Base-by-base conservation (phyloP, 768 basidiomycete species). In the Suillus occidentalis region DNA sequence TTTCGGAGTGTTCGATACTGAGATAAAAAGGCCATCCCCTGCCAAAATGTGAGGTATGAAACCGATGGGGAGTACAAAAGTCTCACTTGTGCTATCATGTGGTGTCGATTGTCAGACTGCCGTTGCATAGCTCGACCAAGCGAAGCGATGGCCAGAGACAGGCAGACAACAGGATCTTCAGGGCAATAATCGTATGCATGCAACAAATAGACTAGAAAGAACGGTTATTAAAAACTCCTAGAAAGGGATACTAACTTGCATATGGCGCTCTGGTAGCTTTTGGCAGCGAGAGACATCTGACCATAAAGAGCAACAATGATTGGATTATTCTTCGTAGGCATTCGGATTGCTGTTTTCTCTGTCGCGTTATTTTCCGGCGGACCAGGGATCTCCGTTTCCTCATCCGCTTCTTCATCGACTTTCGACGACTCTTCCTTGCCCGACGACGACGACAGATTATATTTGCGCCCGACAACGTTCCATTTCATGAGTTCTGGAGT, bases 61-160 rank as follows among this genome's bases (percentile, higher is more conserved):
- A 7, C 5, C 4, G 25, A 50, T n/a, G 14, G 31, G 16, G 22
- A 14, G 13, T 5, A 5, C 14, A 65, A 8, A 61, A 22, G 8
- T 25, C 71, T 31, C 55, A 87, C 87, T 76, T 95, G 93, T 4
- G 89, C 83, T 45, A 98, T 84, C 65, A 95, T 84, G 74, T 97
- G 92, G 72, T 97, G 92, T 47, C 95, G 80, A 73, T 99, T 99
- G 77, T 98, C 97, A 16, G 90, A 89, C 74, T 98, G 96, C 22
- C 96, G 85, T 68, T 96, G 93, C 89, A 94, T 94, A 0, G 95
- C 91, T 43, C 97, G 84, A 13, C 95, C 94, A 55, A 97, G 80
- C 25, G 93, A 97, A 0, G 93, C 88, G 55, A 95, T 87, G 0
- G 90, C 92, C 10, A 98, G 82, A 52, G 84, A 87, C 6, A 99